These are phyloP conservation scores for Vanderwaltozyma tropicalis DNA, from an alignment of 805 yeast species.

Conservation along the genomic window DNA sequence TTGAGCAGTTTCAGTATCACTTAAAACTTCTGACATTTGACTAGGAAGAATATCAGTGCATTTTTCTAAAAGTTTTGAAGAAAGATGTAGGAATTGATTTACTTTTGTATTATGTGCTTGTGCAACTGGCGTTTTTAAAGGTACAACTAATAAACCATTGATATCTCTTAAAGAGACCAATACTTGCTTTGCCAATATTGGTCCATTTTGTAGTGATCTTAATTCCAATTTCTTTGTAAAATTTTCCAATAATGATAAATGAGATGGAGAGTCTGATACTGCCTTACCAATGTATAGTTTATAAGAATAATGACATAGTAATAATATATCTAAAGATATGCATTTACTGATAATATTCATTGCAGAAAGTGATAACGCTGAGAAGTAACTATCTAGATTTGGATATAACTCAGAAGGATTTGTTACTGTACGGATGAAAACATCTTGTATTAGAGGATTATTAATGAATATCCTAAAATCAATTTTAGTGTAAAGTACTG, in stretches of 20 bases:
- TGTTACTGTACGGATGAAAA: slow-evolving; percentile 26
- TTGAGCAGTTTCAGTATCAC: slow-evolving; percentile 35
- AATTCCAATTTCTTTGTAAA: slow-evolving; percentile 19
- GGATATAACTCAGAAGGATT: slow-evolving; percentile 23
- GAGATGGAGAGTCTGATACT: slow-evolving; percentile 22
- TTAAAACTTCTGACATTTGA: slow-evolving; percentile 32
- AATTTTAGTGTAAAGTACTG: slow-evolving; percentile 35
- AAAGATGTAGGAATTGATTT: slow-evolving; percentile 19
- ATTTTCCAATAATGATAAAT: slow-evolving; percentile 25
- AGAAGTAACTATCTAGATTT: slow-evolving; percentile 21
- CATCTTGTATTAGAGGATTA: slow-evolving; percentile 27
- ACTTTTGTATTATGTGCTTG: slow-evolving; percentile 22
- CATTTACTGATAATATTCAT: slow-evolving; percentile 33
- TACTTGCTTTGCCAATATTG: slow-evolving; percentile 22
- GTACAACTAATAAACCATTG: slow-evolving; percentile 24
- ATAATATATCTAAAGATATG: slow-evolving; percentile 37
- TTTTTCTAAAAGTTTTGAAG: slow-evolving; percentile 31
- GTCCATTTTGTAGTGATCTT: slow-evolving; percentile 25
- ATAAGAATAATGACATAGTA: slow-evolving; percentile 33
- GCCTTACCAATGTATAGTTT: slow-evolving; percentile 26
- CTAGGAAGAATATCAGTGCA: slow-evolving; percentile 32
- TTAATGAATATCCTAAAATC: slow-evolving; percentile 40
- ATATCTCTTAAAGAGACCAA: slow-evolving; percentile 24
- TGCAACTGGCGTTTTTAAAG: slow-evolving; percentile 11
- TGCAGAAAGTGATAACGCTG: slow-evolving; percentile 28